These are phyloP conservation scores for Saposhnikovia divaricata DNA, from an alignment of 129 eudicot genomes.

Conservation along the genomic window DNA sequence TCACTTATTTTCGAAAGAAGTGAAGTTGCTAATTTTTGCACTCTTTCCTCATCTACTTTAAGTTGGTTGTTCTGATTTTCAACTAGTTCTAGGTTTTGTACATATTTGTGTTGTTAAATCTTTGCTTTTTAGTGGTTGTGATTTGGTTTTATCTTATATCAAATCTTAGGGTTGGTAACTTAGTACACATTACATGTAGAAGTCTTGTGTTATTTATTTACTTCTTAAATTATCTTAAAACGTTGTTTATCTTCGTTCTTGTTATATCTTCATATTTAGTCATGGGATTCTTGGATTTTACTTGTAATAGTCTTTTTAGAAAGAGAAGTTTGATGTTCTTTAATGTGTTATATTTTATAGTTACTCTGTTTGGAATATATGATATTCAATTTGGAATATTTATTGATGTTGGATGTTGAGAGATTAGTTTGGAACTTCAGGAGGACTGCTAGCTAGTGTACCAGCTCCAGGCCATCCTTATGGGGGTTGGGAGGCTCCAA, in stretches of 20 bases:
- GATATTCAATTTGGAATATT: conserved; percentile 71
- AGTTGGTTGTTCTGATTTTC: neutral
- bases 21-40: neutral
- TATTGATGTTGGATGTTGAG: conserved; percentile 72
- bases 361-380: conserved; percentile 38
- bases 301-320: neutral
- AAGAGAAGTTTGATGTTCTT: neutral
- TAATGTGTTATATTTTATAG: neutral
- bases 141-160: neutral
- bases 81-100: neutral
- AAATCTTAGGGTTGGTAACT: neutral
- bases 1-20: no score
- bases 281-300: neutral
- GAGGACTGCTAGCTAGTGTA: conserved; percentile 66
- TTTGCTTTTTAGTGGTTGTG: neutral
- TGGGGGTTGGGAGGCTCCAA: conserved; percentile 88
- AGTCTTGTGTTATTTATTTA: neutral
- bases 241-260: neutral
- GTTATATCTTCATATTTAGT: neutral
- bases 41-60: neutral
- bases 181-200: neutral
- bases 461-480: conserved; percentile 54
- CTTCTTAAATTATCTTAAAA: neutral
- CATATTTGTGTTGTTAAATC: neutral
- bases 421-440: conserved; percentile 82